These are phyloP conservation scores for Termitomyces eurrhizus DNA, from an alignment of 768 basidiomycete genomes.

Conservation along the genomic window DNA sequence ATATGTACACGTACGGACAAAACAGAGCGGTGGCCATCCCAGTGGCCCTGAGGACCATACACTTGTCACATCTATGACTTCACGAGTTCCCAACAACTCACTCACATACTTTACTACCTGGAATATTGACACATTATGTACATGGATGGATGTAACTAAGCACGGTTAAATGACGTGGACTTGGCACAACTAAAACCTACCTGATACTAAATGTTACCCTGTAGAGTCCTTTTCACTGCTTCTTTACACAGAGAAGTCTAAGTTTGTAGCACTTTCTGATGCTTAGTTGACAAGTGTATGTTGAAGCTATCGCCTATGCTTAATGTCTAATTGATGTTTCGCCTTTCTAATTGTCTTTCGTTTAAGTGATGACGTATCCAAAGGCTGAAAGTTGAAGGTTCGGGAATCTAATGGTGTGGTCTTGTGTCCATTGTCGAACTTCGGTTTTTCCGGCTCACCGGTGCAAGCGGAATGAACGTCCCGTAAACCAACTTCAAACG, in stretches of 20 bases:
- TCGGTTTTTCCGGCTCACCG: neutral
- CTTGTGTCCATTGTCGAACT: neutral
- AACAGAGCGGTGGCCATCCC: too few relatives aligned
- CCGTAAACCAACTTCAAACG: neutral
- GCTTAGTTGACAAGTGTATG: neutral
- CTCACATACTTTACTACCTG: too few relatives aligned
- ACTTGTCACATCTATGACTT: too few relatives aligned
- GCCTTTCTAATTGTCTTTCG: neutral
- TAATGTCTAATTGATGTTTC: neutral
- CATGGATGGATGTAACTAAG: too few relatives aligned
- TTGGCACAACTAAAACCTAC: too few relatives aligned
- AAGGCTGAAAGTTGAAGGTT: neutral
- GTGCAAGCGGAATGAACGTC: neutral
- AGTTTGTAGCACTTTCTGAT: neutral
- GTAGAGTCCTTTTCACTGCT: neutral
- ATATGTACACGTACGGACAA: too few relatives aligned
- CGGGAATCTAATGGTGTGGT: neutral
- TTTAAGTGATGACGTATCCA: neutral
- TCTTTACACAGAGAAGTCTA: neutral
- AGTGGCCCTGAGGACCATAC: too few relatives aligned
- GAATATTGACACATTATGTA: too few relatives aligned
- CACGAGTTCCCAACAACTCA: too few relatives aligned
- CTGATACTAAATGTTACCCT: too few relatives aligned
- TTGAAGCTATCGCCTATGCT: neutral
- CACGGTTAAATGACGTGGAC: too few relatives aligned